Base-by-base conservation (phyloP, 2,329 filamentous ascomycete species). In the Alternaria sp. region DNA sequence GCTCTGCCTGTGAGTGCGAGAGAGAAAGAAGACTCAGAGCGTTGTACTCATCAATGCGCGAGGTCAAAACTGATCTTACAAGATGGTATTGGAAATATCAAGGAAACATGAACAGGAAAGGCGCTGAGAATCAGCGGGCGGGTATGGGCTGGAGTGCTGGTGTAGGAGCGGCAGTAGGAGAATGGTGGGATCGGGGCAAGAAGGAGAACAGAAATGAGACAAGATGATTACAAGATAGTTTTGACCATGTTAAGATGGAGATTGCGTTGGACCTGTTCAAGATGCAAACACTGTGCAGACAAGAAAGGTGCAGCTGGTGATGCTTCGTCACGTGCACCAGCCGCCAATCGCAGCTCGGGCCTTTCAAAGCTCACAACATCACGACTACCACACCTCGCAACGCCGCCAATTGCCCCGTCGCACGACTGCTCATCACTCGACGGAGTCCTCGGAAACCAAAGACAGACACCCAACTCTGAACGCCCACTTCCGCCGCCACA, bases 401-500 rank as follows among this genome's bases (percentile, higher is more conserved):
- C 44, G 56, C 58, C 64, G 59, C 57, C 63, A 65, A 69, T 67
- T 65, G 64, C 59, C 57, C 38, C 36, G 47, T 24, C 60, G 44
- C 39, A 34, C 34, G 46, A 34, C 51, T 26, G 38, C 38, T 26
- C 34, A 54, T 18, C 38, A 51, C 47, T 48, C 30, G 46, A 49
- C 46, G 46, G 46, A 49, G 20, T 38, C 20, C 32, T 38, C 46
- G 46, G 32, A 49, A 49, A 38, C 14, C 5, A n/a, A 22, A 20
- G 32, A 49, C 4, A 49, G 30, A 18, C 16, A 7, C 46, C 1
- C 20, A 26, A 36, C 38, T 26, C 47, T 28, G 41, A 51, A 52
- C 62, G 49, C 53, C 54, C 46, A 24, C 39, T 32, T 34, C 30
- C 54, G 46, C 63, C 61, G 64, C 67, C 70, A 81, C 75, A 69